Base-by-base conservation (phyloP, 371 early-diverging fungal genomes). In the Choanephora cucurbitarum region DNA sequence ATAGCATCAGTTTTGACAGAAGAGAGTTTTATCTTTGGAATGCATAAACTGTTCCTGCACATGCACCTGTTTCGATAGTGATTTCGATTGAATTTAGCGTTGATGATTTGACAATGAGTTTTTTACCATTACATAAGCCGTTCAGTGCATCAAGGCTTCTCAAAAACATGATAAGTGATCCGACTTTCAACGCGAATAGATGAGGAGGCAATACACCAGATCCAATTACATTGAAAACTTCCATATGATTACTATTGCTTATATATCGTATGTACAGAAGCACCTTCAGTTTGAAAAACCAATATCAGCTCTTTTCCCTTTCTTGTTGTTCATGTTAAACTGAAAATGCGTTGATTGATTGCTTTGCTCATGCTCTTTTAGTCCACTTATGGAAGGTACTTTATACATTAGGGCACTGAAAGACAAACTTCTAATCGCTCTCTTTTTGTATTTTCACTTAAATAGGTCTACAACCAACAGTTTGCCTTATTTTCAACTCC, bases 61-160 rank as follows among this genome's bases (percentile, higher is more conserved):
- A 42, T 3, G 43, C 22, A 13, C 60, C 65, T n/a, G 31, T 44
- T 14, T 44, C 44, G n/a, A 64, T 56, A 9, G 39, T 55, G 4
- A 52, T 57, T 49, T 55, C 55, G 13, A 64, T 58, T 1, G 58
- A 5, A 41, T 55, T 22, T 18, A 22, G 19, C 3, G n/a, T 21
- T 5, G 59, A 39, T 6, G 21, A 43, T 23, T 57, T 33, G 9
- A 45, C 43, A 39, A 68, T 66, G 8, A 66, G 46, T 14, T 63
- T 44, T 21, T 64, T 69, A 15, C 69, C 63, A 57, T 69, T 67
- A 55, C 71, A 70, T 1, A 71, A 48, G 11, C 67, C 64, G 5
- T n/a, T 33, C 8, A 28, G 18, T 28, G 48, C 19, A 31, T 55
- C 19, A 13, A 55, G 24, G 15, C 48, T 48, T n/a, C 55, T 17